Evolutionary conservation across 2,329 filamentous ascomycete genomes (phyloP).

Genomic region (Didymella pomorum): DNA sequence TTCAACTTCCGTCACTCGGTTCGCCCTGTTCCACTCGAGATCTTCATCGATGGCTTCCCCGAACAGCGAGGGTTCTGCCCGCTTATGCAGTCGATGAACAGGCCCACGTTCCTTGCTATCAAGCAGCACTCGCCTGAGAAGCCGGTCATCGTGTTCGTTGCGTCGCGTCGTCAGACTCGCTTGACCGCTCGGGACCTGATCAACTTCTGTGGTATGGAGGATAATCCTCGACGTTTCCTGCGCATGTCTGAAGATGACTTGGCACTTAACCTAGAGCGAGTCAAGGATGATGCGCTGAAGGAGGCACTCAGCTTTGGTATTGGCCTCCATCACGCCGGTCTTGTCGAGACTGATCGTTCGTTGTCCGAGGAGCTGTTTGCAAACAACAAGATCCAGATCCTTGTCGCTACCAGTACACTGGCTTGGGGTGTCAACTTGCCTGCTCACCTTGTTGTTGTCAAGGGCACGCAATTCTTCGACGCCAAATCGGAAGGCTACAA

Average conservation of each 20-base stretch:
- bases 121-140: conserved; percentile 96
- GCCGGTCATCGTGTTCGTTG: conserved; percentile 97
- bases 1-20: conserved; percentile 99
- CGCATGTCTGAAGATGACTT: conserved; percentile 95
- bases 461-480: conserved; percentile 97
- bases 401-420: conserved; percentile 93
- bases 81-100: conserved; percentile 99
- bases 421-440: conserved; percentile 99
- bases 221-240: conserved; percentile 92
- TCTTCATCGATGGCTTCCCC: conserved; percentile 97
- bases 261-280: conserved; percentile 82
- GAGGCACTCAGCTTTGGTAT: conserved; percentile 98
- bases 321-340: conserved; percentile 93
- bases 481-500: conserved; percentile 97
- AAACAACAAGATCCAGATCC: conserved; percentile 97
- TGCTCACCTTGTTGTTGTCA: conserved; percentile 95
- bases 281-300: conserved; percentile 90
- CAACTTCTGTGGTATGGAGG: conserved; percentile 98
- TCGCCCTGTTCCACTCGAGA: conserved; percentile 91
- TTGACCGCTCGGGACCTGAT: conserved; percentile 96
- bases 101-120: conserved; percentile 94
- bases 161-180: conserved; percentile 91
- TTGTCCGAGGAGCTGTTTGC: conserved; percentile 93
- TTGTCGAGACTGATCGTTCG: conserved; percentile 92
- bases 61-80: conserved; percentile 95